A percentile compares a stretch with the other conserved stretches of the same genome.
These are phyloP conservation scores for Calonectria multiphialidica DNA, from an alignment of 2,329 filamentous ascomycete genomes.

Conservation along the genomic window DNA sequence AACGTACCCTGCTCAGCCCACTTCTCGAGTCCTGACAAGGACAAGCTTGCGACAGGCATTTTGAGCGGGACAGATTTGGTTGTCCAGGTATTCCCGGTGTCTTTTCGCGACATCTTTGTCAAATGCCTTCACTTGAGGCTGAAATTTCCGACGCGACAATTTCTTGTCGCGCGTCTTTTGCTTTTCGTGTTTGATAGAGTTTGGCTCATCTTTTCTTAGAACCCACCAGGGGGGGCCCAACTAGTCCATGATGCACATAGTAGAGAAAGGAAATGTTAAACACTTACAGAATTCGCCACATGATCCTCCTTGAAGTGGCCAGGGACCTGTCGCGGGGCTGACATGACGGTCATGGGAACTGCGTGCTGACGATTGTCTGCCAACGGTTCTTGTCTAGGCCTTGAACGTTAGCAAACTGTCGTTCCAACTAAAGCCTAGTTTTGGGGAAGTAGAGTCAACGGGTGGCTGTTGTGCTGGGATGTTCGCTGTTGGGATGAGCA, in stretches of 20 bases:
- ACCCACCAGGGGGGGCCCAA: not conserved
- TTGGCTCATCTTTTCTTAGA: conserved; percentile 9
- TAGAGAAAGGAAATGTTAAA: conserved; percentile 24
- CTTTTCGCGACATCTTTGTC: conserved; percentile 23
- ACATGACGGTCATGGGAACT: conserved; percentile 45
- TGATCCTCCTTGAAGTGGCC: conserved; percentile 48
- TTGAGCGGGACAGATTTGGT: conserved; percentile 31
- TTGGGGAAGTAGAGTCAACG: conserved; percentile 27
- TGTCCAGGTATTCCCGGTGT: conserved; percentile 37
- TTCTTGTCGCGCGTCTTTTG: conserved; percentile 26
- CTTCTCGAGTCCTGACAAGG: conserved; percentile 55
- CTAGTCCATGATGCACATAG: not conserved
- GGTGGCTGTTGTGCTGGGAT: conserved; percentile 35
- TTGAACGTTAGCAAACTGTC: conserved; percentile 34
- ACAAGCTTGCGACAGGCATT: conserved; percentile 58
- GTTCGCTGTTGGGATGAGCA: conserved; percentile 32
- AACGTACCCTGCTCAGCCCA: conserved; percentile 62
- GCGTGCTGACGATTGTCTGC: conserved; percentile 23
- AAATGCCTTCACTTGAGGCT: conserved; percentile 41
- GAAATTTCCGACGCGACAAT: conserved; percentile 33
- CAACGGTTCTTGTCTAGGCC: conserved; percentile 26
- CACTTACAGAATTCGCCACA: conserved; percentile 45
- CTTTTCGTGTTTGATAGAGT: conserved; percentile 12
- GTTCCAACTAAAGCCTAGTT: conserved; percentile 25
- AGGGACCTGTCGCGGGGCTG: conserved; percentile 44